Base-by-base conservation (phyloP, 179 eudicot species). In the Carnegiea gigantea region DNA sequence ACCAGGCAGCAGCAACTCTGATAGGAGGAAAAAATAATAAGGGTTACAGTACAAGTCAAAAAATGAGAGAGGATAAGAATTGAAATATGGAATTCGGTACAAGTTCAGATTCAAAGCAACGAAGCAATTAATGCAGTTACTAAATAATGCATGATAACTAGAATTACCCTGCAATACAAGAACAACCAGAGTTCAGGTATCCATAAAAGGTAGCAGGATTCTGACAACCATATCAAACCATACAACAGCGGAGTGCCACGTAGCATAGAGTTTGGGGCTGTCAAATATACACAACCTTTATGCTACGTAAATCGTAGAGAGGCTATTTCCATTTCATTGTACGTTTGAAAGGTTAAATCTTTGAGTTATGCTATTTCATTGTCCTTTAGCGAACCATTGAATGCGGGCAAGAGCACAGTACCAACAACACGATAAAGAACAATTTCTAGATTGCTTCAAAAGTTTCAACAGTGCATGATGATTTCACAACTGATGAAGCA, bases 1-100 rank as follows among this genome's bases (percentile, higher is more conserved):
- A 76, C 87, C 81, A 7, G 88, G 85, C 40, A 80, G 43, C 48
- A 82, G 21, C 54, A 85, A 36, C 74, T 85, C 88, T 85, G 79
- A 77, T 18, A 18, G 26, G 36, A 24, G 13, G 70, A 71, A 23
- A 71, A 79, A 71, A 77, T 33, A 24, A 71, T 60, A 4, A 77
- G 80, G n/a, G 40, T 67, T 36, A 40, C 53, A 70, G n/a, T 33
- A 28, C 2, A 30, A 70, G 9, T 36, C 30, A 5, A 5, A 33
- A 30, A 70, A 70, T 30, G 33, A 13, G 49, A 24, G 36, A 4
- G 79, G 70, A 21, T 23, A 36, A 70, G 9, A 70, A 21, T 70
- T 70, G 43, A 33, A 70, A 67, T 51, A 38, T 24, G 40, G 23
- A 75, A 6, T 75, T 75, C 14, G 12, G 38, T 2, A 15, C 6